Percentiles rank a stretch among this genome's conserved stretches.
These are phyloP conservation scores for Bocquillonia castaneifolia DNA, from an alignment of 441 rosid species.

Conservation along the genomic window DNA sequence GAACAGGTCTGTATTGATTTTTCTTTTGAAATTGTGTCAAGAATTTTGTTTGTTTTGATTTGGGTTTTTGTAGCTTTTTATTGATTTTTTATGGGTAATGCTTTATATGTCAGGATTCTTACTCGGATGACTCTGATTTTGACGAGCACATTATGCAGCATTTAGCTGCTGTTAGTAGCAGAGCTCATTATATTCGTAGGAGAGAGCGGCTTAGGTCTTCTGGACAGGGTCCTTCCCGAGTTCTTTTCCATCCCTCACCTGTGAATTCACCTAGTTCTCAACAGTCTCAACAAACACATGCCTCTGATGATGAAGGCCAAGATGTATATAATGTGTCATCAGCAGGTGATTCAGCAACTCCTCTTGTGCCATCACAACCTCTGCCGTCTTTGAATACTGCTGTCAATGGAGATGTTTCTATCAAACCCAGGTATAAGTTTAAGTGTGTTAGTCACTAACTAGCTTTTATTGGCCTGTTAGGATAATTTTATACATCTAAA, in stretches of 20 bases:
- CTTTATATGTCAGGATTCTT: slow-evolving; percentile 54
- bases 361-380: slow-evolving; percentile 26
- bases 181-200: slow-evolving; percentile 42
- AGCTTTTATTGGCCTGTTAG: neutral
- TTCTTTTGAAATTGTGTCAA: slow-evolving; percentile 1
- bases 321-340: slow-evolving; percentile 24
- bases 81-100: too few relatives aligned
- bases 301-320: slow-evolving; percentile 27
- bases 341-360: slow-evolving; percentile 27
- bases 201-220: slow-evolving; percentile 55
- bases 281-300: slow-evolving; percentile 22
- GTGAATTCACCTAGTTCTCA: slow-evolving; percentile 20
- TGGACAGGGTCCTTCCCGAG: slow-evolving; percentile 33
- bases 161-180: slow-evolving; percentile 51
- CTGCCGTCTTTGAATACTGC: slow-evolving; percentile 31
- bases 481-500: neutral
- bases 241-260: slow-evolving; percentile 29
- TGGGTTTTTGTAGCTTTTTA: slow-evolving; percentile 8
- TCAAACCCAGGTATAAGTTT: slow-evolving; percentile 43
- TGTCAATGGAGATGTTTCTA: slow-evolving; percentile 30
- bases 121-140: slow-evolving; percentile 49
- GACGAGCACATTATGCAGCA: slow-evolving; percentile 69
- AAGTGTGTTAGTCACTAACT: slow-evolving; percentile 2
- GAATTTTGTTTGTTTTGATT: neutral
- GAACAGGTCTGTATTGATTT: slow-evolving; percentile 42